Evolutionary conservation across 371 early-diverging fungal genomes (phyloP).

Genomic region (Actinomortierella wolfii): DNA sequence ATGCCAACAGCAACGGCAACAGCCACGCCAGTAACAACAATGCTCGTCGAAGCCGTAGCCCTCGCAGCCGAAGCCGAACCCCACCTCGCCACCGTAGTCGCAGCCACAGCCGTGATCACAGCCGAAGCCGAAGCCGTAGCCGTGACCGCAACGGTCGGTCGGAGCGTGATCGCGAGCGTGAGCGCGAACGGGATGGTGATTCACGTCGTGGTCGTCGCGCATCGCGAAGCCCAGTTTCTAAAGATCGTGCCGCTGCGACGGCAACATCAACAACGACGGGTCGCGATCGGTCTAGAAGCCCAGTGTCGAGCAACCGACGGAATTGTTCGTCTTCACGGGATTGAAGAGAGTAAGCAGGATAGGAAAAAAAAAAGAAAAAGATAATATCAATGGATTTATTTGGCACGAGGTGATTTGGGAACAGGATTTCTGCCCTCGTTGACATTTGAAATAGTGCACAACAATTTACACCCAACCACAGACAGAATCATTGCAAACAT

Average conservation of each 20-base stretch:
- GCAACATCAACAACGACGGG: not conserved
- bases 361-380: not conserved
- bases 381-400: too few relatives aligned
- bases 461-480: too few relatives aligned
- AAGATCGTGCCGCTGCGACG: not conserved
- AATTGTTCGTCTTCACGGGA: too few relatives aligned
- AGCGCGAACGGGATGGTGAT: not conserved
- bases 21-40: too few relatives aligned
- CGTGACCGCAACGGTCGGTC: not conserved
- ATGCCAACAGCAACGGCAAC: too few relatives aligned
- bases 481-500: too few relatives aligned
- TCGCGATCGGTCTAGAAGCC: not conserved
- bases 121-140: constrained; percentile 11
- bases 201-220: constrained; percentile 7
- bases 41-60: too few relatives aligned
- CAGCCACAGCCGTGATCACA: constrained; percentile 1
- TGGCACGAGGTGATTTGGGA: too few relatives aligned
- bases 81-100: too few relatives aligned
- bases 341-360: not conserved
- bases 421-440: too few relatives aligned
- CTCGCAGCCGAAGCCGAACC: too few relatives aligned
- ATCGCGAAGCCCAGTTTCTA: not conserved
- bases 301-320: not conserved
- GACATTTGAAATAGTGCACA: too few relatives aligned
- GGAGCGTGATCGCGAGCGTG: constrained; percentile 9